Evolutionary conservation across 345 rosid genomes (phyloP).

Genomic region (Bretschneidera sinensis): DNA sequence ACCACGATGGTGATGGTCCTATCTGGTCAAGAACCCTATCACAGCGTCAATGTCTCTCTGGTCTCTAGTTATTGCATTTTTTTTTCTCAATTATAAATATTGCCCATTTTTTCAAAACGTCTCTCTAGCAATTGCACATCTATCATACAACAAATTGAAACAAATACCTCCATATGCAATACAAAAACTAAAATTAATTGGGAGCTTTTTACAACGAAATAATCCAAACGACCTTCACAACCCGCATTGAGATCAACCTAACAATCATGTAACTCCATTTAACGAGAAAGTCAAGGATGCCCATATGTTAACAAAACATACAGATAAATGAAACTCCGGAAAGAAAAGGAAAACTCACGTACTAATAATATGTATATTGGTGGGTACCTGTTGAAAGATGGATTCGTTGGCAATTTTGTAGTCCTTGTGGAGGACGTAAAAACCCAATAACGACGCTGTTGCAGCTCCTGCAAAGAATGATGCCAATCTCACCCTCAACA

Average conservation of each 20-base stretch:
- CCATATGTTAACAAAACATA: background rate
- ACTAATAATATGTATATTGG: background rate
- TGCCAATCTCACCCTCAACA: conserved; percentile 82
- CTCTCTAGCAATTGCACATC: background rate
- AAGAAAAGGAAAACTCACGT: background rate
- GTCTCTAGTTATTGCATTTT: background rate
- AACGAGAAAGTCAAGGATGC: background rate
- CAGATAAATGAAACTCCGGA: background rate
- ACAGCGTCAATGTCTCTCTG: background rate
- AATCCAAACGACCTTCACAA: background rate
- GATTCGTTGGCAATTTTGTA: conserved; percentile 80
- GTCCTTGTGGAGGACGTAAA: conserved; percentile 73
- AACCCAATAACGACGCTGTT: conserved; percentile 67
- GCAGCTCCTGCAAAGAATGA: conserved; percentile 94
- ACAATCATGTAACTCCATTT: background rate
- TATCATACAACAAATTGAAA: background rate
- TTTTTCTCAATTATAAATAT: background rate
- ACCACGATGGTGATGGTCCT: background rate
- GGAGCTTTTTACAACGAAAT: background rate
- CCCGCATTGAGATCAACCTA: background rate
- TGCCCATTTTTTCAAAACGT: background rate
- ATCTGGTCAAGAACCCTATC: background rate
- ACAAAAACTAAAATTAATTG: background rate
- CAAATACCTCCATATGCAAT: too few relatives aligned
- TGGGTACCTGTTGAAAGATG: conserved; percentile 65